Evolutionary conservation across 1,284 basidiomycete genomes (phyloP), one percentile per base, ranked within the genome.

Genomic region (Leccinum subatratum): DNA sequence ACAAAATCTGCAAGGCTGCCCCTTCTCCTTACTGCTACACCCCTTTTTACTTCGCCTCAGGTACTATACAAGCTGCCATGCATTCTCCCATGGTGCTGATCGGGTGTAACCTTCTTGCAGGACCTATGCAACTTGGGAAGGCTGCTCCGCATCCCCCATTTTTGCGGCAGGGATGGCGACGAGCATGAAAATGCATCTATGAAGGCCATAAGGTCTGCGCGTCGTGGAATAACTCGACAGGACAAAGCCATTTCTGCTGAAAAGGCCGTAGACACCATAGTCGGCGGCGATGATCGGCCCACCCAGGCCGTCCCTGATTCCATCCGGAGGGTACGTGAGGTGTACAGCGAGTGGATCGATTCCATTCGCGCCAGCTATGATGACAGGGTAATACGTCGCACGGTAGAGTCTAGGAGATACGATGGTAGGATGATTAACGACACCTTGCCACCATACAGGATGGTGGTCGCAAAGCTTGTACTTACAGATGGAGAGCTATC

Each of bases 121-220:
- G 63, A 68, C 18, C 37, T 68, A 30, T 68, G 67, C 54, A 68
- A 68, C 6, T n/a, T 68, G 2, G 67, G 58, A 32, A 68, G 51
- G 25, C 18, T 68, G 51, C 67, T 68, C 2, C 25, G 58, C 20
- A 68, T 68, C 2, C 42, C 67, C 8, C 51, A 32, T 8, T 67
- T 68, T 42, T 57, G 62, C 28, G 62, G 67, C 6, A 28, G 1
- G 18, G 39, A 22, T 5, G 59, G 63, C 3, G 66, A 68, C 2
- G 51, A 68, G 16, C 39, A 3, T 0, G 58, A 68, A 62, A 61
- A 16, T 3, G 12, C 2, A 0, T 68, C 64, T 42, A 11, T 57
- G 2, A 68, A 64, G 11, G 8, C 37, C 54, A 45, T 67, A 37
- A 63, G 67, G 32, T 62, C 66, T 45, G 67, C 61, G 4, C 61